Evolutionary conservation across 2,329 filamentous ascomycete genomes (phyloP).

Genomic region (Paecilomyces sp.): DNA sequence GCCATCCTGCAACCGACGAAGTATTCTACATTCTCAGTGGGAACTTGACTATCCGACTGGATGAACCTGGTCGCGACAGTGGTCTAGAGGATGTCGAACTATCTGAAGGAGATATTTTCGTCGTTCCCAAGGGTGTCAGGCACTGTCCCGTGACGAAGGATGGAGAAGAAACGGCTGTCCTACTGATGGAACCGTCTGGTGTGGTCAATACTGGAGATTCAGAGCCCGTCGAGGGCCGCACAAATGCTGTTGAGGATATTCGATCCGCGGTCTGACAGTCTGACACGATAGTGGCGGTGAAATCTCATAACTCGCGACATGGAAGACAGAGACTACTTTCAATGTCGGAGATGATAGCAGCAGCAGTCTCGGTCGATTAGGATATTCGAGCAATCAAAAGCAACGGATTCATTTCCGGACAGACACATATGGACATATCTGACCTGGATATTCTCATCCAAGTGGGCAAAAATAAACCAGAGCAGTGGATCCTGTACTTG

Average conservation of each 20-base stretch:
- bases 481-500: no score
- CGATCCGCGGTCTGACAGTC: neutral
- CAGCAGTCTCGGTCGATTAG: no score
- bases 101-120: neutral
- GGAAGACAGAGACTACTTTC: no score
- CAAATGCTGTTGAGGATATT: slow-evolving; percentile 1
- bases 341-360: no score
- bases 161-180: slow-evolving; percentile 26
- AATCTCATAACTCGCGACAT: no score
- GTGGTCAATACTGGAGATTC: slow-evolving; percentile 8
- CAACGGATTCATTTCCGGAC: no score
- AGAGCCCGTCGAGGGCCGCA: neutral
- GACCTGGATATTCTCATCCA: no score
- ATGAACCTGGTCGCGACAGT: slow-evolving; percentile 8
- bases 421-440: no score
- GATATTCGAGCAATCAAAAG: no score
- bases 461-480: no score
- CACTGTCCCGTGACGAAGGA: slow-evolving; percentile 25
- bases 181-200: slow-evolving; percentile 28
- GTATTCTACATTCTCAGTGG: slow-evolving; percentile 35
- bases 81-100: neutral
- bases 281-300: no score
- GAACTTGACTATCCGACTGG: slow-evolving; percentile 26
- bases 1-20: slow-evolving; percentile 36
- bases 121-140: slow-evolving; percentile 17